phyloP scores from a whole-genome alignment of 2,329 filamentous ascomycete species.

The Cladosporium sp. region DNA sequence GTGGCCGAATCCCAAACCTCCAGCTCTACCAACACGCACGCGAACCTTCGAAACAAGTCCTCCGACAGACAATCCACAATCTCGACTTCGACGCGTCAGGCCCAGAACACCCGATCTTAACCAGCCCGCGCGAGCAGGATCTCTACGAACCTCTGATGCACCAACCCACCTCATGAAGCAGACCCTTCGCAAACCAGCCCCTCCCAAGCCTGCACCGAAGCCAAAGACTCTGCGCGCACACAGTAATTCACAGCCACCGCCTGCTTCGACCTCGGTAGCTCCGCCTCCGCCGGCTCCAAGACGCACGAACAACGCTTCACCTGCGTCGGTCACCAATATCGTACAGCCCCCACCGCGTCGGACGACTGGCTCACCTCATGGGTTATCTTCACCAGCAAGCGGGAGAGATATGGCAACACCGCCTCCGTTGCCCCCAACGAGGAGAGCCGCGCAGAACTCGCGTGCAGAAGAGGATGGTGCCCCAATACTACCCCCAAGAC shows the following conservation, averaged over 20 bases:
- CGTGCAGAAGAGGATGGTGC: not conserved
- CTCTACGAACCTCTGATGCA: not conserved
- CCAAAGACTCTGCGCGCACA: conserved; percentile 33
- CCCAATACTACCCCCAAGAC: not conserved
- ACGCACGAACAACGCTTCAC: conserved; percentile 18
- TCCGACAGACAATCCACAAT: conserved; percentile 7
- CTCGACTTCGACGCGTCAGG: conserved; percentile 14
- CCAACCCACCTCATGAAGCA: conserved; percentile 18
- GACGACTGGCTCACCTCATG: not conserved
- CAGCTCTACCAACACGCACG: conserved; percentile 20
- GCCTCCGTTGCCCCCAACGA: not conserved
- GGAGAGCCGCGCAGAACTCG: not conserved
- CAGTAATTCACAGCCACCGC: conserved; percentile 24
- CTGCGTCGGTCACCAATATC: conserved; percentile 6
- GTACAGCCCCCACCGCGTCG: conserved; percentile 23
- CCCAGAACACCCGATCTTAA: conserved; percentile 25
- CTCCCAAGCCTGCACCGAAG: conserved; percentile 37
- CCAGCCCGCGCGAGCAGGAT: conserved; percentile 13
- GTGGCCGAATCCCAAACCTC: conserved; percentile 24
- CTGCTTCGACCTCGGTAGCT: conserved; percentile 16
- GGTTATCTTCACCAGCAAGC: not conserved
- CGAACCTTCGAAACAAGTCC: conserved; percentile 7
- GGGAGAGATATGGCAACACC: not conserved
- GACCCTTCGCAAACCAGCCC: conserved; percentile 37
- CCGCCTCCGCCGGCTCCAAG: conserved; percentile 27